Conservation (phyloP, 2,329 filamentous ascomycete genomes). For the Neofusicoccum sp. region DNA sequence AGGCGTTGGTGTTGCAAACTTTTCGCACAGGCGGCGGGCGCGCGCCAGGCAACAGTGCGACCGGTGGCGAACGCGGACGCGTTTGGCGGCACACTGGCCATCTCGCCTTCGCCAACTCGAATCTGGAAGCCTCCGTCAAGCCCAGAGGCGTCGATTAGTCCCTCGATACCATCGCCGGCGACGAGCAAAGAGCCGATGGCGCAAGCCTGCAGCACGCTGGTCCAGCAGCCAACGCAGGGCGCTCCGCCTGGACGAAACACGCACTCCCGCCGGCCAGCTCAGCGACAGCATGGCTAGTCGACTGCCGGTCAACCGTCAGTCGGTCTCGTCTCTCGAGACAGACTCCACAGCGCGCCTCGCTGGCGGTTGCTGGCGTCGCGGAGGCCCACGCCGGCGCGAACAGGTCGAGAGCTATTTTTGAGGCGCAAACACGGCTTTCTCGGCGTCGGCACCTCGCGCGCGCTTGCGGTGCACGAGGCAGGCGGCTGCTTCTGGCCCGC, state of each 20-base stretch:
- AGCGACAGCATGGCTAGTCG: neutral
- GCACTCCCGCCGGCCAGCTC: neutral
- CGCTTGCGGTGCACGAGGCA: slow-evolving; percentile 2
- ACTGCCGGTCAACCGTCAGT: neutral
- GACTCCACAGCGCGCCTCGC: slow-evolving; percentile 12
- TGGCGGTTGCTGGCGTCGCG: neutral
- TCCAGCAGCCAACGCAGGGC: neutral
- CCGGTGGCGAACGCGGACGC: neutral
- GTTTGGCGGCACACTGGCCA: too few relatives aligned
- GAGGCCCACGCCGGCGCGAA: neutral
- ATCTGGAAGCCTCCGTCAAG: neutral
- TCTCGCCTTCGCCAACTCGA: neutral
- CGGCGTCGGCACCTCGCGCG: slow-evolving; percentile 12
- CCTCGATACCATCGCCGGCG: neutral
- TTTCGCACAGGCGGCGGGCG: too few relatives aligned
- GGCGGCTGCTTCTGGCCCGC: slow-evolving; percentile 4
- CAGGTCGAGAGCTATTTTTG: neutral
- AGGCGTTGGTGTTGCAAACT: too few relatives aligned
- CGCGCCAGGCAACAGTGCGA: neutral
- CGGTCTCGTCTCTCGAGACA: neutral
- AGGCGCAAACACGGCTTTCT: neutral
- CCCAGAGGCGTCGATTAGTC: neutral
- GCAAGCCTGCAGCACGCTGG: neutral
- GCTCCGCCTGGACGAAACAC: neutral
- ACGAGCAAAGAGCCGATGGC: neutral